Evolutionary conservation across 352 stramenopile genomes (phyloP).

Genomic region (Phytopythium vexans): DNA sequence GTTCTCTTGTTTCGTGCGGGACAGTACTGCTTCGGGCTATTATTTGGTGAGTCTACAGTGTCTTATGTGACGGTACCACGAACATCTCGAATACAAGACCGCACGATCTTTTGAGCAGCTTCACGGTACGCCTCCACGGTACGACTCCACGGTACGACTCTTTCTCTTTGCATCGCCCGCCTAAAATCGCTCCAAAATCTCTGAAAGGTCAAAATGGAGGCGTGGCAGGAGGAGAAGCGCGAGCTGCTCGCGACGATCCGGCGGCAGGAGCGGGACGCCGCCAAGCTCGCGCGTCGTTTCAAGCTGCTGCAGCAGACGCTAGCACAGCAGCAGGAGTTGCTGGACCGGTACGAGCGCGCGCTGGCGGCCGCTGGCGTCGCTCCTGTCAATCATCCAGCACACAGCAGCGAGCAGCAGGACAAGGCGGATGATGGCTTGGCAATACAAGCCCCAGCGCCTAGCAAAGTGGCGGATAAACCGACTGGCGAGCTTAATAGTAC

Average conservation of each 20-base stretch:
- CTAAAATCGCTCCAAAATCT: background rate
- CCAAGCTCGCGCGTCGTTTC: constrained; percentile 44
- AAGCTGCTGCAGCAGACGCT: constrained; percentile 62
- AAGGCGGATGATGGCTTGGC: too few relatives aligned
- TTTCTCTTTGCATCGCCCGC: background rate
- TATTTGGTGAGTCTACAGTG: too few relatives aligned
- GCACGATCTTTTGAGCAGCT: background rate
- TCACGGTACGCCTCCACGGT: background rate
- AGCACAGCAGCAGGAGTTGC: constrained; percentile 61
- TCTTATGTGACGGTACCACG: too few relatives aligned
- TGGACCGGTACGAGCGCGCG: constrained; percentile 63
- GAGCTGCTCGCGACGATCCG: constrained; percentile 44
- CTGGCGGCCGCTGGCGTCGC: constrained; percentile 12
- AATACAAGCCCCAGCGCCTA: too few relatives aligned
- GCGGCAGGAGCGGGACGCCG: constrained; percentile 34
- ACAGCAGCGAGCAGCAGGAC: too few relatives aligned
- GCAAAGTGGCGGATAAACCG: too few relatives aligned
- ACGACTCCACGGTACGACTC: background rate
- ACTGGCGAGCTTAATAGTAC: background rate
- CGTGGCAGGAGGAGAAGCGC: constrained; percentile 45
- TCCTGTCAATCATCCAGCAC: too few relatives aligned
- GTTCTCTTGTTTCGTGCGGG: too few relatives aligned
- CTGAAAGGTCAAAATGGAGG: constrained; percentile 5
- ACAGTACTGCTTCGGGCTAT: too few relatives aligned
- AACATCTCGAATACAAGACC: background rate